A percentile compares a stretch with the other conserved stretches of the same genome.
phyloP scores from a whole-genome alignment of 2,329 filamentous ascomycete genomes.

The Tolypocladium amazonense region DNA sequence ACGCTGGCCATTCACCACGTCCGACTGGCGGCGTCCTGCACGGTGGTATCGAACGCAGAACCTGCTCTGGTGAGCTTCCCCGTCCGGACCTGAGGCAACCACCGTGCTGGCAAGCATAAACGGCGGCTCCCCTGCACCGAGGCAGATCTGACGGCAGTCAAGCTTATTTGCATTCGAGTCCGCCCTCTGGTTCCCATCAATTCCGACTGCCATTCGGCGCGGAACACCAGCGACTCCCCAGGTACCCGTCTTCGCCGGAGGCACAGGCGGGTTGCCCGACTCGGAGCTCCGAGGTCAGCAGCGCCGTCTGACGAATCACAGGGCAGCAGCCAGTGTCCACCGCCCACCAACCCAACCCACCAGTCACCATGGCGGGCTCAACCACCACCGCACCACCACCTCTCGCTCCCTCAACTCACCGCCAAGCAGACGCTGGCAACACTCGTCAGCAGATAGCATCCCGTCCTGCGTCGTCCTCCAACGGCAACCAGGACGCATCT shows the following conservation, averaged over 20 bases:
- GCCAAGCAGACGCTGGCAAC: background rate
- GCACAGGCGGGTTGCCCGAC: slow-evolving; percentile 1
- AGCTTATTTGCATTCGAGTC: background rate
- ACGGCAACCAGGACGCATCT: background rate
- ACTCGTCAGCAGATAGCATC: slow-evolving; percentile 1
- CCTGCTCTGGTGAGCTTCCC: background rate
- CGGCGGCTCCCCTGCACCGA: background rate
- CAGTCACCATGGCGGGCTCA: slow-evolving; percentile 12
- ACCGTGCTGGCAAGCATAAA: background rate
- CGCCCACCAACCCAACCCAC: slow-evolving; percentile 3
- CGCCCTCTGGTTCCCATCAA: background rate
- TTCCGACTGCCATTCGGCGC: background rate
- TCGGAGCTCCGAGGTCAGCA: slow-evolving; percentile 16
- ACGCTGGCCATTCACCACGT: background rate
- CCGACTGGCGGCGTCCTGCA: background rate
- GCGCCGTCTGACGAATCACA: slow-evolving; percentile 3
- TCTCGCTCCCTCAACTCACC: slow-evolving; percentile 10
- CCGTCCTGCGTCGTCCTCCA: background rate
- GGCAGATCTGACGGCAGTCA: background rate
- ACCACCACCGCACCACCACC: slow-evolving; percentile 4
- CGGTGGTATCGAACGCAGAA: background rate
- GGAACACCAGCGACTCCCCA: background rate
- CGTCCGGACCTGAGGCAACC: background rate
- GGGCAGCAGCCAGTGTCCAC: slow-evolving; percentile 2
- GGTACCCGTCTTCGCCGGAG: slow-evolving; percentile 1